Evolutionary conservation across 192 early-diverging fungal species (phyloP), one percentile per base, ranked within the genome.

Genomic region (Podila minutissima): DNA sequence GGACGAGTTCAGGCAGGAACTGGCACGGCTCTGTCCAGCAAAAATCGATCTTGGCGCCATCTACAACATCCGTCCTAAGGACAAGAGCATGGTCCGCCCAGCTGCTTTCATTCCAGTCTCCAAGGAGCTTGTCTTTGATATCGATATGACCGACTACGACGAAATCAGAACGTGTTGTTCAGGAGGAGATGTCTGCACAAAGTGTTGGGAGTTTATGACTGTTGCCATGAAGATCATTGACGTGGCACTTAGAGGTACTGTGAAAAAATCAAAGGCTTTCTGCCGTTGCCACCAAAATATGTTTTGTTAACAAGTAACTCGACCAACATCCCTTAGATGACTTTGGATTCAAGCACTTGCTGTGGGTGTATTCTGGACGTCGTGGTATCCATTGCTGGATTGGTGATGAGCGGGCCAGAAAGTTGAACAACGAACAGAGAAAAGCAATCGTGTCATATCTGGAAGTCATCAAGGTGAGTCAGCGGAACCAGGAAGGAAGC

Each of bases 101-200:
- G 87, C 89, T 6, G 92, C 90, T 10, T 96, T 97, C 72, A 77
- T 86, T 13, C 94, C 98, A 0, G 81, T 91, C 12, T 86, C 94
- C 62, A 93, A 96, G 68, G 98, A 99, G 75, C 85, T 99, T 49
- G 94, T 99, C 33, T 96, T 99, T 89, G 98, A 99, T 92, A 97
- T 99, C 69, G 98, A 99, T 88, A 96, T 99, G 96, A 97, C 96
- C 1, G 98, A 99, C 84, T 99, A 99, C 73, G 97, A 99, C 82
- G 97, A 98, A 37, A 89, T 99, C 55, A 89, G 97, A 53, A 97
- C 95, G 9, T 99, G 97, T 79, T 99, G 96, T 87, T 90, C 86
- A 48, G 96, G 95, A 69, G 97, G 91, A 20, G 86, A 90, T 72
- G 93, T 99, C 29, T 99, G 97, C 72, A 60, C 28, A 13, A 95